Percentiles rank a stretch among this genome's conserved stretches.
Evolutionary conservation across 805 yeast genomes (phyloP).

Genomic region (Lachancea sp.): DNA sequence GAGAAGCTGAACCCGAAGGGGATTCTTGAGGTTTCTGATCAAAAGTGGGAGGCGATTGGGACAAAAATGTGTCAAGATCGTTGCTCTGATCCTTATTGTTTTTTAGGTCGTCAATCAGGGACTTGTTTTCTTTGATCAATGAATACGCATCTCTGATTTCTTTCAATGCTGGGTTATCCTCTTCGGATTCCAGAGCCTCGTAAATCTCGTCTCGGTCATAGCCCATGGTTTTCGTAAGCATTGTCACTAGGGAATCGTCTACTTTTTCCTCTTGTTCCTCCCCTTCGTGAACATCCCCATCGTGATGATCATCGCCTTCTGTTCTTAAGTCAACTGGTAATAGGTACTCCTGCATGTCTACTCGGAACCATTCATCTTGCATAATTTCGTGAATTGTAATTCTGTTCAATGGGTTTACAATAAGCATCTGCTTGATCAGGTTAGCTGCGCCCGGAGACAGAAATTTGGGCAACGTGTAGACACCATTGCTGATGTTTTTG

Average conservation of each 20-base stretch:
- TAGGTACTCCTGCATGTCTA: slow-evolving; percentile 72
- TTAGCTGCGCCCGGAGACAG: slow-evolving; percentile 80
- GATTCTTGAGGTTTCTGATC: slow-evolving; percentile 18
- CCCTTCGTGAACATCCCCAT: slow-evolving; percentile 17
- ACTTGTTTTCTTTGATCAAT: slow-evolving; percentile 71
- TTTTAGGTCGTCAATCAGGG: slow-evolving; percentile 61
- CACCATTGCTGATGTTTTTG: slow-evolving; percentile 89
- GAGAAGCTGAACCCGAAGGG: slow-evolving; percentile 9
- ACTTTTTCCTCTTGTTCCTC: slow-evolving; percentile 35
- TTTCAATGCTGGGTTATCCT: slow-evolving; percentile 46
- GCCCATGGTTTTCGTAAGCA: slow-evolving; percentile 79
- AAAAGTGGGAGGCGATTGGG: slow-evolving; percentile 55
- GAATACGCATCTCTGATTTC: slow-evolving; percentile 85
- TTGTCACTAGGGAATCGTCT: slow-evolving; percentile 70
- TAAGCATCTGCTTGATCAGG: slow-evolving; percentile 80
- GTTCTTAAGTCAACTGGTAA: slow-evolving; percentile 39
- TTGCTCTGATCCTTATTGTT: slow-evolving; percentile 37
- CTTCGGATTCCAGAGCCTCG: slow-evolving; percentile 51
- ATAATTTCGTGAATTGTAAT: slow-evolving; percentile 87
- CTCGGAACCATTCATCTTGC: slow-evolving; percentile 91
- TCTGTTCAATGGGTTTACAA: slow-evolving; percentile 89
- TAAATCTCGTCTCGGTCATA: slow-evolving; percentile 78
- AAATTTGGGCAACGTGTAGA: slow-evolving; percentile 82
- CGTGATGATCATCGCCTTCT: slow-evolving; percentile 10
- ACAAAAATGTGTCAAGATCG: slow-evolving; percentile 51